Percentiles rank a stretch among this genome's conserved stretches.
These are phyloP conservation scores for Senna tora DNA, from an alignment of 306 rosid genomes.

Conservation along the genomic window DNA sequence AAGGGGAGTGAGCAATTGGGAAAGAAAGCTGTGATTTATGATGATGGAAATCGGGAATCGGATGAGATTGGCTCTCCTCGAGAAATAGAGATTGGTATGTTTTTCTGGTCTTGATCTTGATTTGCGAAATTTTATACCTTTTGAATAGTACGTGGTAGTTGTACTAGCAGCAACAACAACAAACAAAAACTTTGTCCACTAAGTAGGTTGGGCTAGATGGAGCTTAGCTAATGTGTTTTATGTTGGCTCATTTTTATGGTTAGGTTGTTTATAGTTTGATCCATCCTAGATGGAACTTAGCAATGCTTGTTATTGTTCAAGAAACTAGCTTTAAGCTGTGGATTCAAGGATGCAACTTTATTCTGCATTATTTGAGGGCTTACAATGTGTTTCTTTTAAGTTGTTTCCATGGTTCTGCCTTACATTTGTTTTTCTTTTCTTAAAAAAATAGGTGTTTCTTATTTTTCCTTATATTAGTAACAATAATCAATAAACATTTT, in stretches of 20 bases:
- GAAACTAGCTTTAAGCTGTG: slow-evolving; percentile 26
- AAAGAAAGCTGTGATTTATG: slow-evolving; percentile 26
- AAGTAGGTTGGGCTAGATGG: too few species aligned
- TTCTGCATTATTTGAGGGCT: slow-evolving; percentile 14
- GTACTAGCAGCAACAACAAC: too few species aligned
- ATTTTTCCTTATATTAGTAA: neutral
- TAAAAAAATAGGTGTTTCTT: neutral
- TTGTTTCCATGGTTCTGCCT: slow-evolving; percentile 17
- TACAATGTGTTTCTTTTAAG: neutral
- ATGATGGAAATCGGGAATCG: slow-evolving; percentile 27
- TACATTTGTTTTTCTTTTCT: neutral
- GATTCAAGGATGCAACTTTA: neutral
- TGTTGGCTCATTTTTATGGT: too few species aligned
- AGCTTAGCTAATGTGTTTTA: too few species aligned
- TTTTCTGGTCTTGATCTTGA: neutral
- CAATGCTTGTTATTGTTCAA: slow-evolving; percentile 23
- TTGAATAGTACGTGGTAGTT: neutral
- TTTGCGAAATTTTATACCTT: neutral
- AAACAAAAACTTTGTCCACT: too few species aligned
- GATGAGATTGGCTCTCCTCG: too few species aligned
- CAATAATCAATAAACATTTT: neutral
- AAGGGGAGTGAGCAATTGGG: slow-evolving; percentile 31
- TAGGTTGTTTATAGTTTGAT: too few species aligned
- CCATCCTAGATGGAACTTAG: too few species aligned
- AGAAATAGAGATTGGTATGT: slow-evolving; percentile 43